Evolutionary conservation across 2,329 filamentous ascomycete species (phyloP).

Genomic region (Sporothrix dimorphospora): DNA sequence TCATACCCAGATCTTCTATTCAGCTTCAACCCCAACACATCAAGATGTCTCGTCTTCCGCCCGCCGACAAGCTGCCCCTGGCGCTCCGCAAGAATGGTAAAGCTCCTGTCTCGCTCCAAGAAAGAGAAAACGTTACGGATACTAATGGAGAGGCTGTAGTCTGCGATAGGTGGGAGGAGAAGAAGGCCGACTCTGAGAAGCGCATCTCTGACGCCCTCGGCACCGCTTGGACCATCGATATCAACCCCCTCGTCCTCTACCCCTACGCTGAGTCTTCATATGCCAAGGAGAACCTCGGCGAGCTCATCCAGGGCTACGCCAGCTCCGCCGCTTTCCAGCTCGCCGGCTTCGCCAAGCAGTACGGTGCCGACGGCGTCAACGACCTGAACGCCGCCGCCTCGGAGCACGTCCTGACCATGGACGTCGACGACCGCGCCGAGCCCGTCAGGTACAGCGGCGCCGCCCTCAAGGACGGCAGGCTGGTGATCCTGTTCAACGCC

Average conservation of each 20-base stretch:
- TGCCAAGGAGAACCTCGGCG: constrained; percentile 48
- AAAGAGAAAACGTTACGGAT: too few relatives aligned
- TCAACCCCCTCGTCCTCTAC: constrained; percentile 52
- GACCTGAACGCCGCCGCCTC: constrained; percentile 51
- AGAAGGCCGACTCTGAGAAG: constrained; percentile 49
- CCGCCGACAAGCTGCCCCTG: constrained; percentile 55
- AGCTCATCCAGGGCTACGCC: constrained; percentile 48
- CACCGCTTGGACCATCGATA: constrained; percentile 53
- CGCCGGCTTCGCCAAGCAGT: constrained; percentile 12
- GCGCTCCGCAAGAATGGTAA: constrained; percentile 58
- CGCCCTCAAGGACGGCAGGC: constrained; percentile 48
- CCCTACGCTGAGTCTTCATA: constrained; percentile 50
- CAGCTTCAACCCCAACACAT: not conserved
- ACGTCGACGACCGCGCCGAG: constrained; percentile 47
- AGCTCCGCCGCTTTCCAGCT: constrained; percentile 26
- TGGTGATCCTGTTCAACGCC: constrained; percentile 53
- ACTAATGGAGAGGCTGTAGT: constrained; percentile 43
- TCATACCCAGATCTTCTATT: not conserved
- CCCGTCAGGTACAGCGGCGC: constrained; percentile 49
- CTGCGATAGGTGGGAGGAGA: constrained; percentile 56
- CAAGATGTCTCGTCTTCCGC: constrained; percentile 43
- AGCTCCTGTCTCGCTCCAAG: too few relatives aligned
- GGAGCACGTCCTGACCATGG: constrained; percentile 51
- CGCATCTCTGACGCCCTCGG: constrained; percentile 51
- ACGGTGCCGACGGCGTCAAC: constrained; percentile 43